Evolutionary conservation across 2,329 filamentous ascomycete species (phyloP).

Genomic region (Chalaropsis thielavioides): DNA sequence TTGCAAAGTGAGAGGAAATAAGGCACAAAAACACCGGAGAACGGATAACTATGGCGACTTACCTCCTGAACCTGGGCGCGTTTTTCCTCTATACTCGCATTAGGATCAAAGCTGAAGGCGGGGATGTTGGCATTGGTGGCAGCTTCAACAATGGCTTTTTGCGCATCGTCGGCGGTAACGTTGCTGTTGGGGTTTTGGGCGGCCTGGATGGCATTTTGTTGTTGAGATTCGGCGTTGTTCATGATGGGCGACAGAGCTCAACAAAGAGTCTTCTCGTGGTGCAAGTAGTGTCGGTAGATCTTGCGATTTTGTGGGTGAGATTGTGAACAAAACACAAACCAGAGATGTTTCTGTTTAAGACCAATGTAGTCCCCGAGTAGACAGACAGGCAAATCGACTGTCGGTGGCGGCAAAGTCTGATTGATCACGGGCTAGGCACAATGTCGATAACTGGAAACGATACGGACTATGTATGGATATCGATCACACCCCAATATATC

Average conservation of each 20-base stretch:
- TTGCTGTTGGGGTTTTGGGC: constrained; percentile 54
- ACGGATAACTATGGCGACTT: constrained; percentile 26
- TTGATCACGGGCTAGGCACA: not conserved
- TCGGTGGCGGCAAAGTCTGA: not conserved
- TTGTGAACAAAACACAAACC: not conserved
- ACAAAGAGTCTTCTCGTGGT: constrained; percentile 13
- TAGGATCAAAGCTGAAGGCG: constrained; percentile 74
- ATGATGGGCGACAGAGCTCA: constrained; percentile 20
- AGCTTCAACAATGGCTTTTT: constrained; percentile 61
- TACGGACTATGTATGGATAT: not conserved
- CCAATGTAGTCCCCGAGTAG: not conserved
- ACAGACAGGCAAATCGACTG: not conserved
- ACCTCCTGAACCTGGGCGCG: constrained; percentile 63
- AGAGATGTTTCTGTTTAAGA: not conserved
- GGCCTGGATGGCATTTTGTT: constrained; percentile 65
- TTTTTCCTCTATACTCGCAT: constrained; percentile 75
- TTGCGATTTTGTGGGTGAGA: not conserved
- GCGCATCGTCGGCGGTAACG: constrained; percentile 54
- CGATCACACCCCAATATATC: not conserved
- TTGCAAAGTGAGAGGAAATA: constrained; percentile 13
- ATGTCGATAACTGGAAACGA: not conserved
- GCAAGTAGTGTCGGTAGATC: not conserved
- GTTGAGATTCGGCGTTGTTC: constrained; percentile 52
- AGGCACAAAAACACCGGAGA: not conserved
- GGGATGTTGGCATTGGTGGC: constrained; percentile 63